Base-by-base conservation (phyloP, 768 basidiomycete genomes). In the Clavaria fumosa region DNA sequence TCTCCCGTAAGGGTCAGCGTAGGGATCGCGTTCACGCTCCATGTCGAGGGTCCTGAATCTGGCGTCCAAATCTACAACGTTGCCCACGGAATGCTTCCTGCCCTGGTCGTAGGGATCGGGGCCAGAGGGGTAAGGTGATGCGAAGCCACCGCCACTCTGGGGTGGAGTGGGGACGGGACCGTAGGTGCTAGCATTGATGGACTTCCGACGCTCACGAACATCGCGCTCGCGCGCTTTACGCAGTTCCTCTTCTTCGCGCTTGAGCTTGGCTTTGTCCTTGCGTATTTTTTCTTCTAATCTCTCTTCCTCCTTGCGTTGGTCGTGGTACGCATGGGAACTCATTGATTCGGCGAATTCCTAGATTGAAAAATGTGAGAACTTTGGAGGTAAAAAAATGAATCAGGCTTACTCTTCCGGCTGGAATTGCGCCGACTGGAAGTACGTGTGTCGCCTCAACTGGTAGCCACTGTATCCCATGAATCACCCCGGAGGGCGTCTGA, bases 381-480 rank as follows among this genome's bases (percentile, higher is more conserved):
- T 39, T 34, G 18, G 15, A 14, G 9, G 41, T 36, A 43, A 23
- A 44, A 30, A 7, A 32, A 24, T 1, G 38, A 10, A 39, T 12
- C 37, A 43, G 26, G 53, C 66, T 49, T 38, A 76, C 79, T 33
- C 62, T 51, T 47, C 56, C 67, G 4, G 76, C 78, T 6, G 73
- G 73, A 37, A 62, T 67, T 19, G 75, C 74, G 3, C 73, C 77
- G 7, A 56, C 35, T 27, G 80, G 81, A 33, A 74, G 46, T 31
- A 75, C 64, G 30, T 66, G 59, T 0, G 75, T 76, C 1, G 75
- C 64, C 46, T 84, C 81, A n/a, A 69, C 72, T 14, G 79, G 78
- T 19, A 82, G 60, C 70, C 67, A 72, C 47, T 72, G 70, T 37
- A 72, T 67, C 56, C 82, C 82, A 40, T 58, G 66, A 22, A 84